Conservation (phyloP, 768 basidiomycete species). For the Gyrodon lividus region DNA sequence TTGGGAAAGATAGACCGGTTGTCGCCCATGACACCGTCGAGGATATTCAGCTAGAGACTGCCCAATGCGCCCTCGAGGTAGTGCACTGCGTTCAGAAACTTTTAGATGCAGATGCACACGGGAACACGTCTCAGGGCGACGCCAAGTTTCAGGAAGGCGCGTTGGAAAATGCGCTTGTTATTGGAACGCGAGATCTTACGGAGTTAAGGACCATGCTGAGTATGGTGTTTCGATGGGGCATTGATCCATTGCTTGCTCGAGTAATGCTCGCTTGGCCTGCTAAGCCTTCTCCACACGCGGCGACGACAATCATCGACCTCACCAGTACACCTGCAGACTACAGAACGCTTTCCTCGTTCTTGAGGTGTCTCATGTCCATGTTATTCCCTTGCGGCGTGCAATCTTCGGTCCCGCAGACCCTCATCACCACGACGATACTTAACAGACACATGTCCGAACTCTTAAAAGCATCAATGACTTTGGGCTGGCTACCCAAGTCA, state of each 20-base stretch:
- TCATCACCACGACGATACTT: slow-evolving; percentile 58
- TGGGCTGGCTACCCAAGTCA: slow-evolving; percentile 74
- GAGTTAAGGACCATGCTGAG: slow-evolving; percentile 63
- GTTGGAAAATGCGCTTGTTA: slow-evolving; percentile 17
- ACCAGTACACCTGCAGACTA: slow-evolving; percentile 44
- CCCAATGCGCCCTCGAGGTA: slow-evolving; percentile 51
- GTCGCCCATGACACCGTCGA: slow-evolving; percentile 30
- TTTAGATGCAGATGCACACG: slow-evolving; percentile 26
- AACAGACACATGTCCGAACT: slow-evolving; percentile 58
- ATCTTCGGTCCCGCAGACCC: slow-evolving; percentile 52
- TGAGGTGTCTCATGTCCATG: slow-evolving; percentile 44
- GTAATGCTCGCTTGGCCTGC: slow-evolving; percentile 42
- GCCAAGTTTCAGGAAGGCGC: neutral
- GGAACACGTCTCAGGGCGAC: neutral
- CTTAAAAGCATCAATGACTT: slow-evolving; percentile 54
- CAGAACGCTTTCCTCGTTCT: slow-evolving; percentile 40
- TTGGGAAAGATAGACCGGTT: slow-evolving; percentile 12
- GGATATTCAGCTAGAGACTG: slow-evolving; percentile 51
- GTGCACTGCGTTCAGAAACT: slow-evolving; percentile 48
- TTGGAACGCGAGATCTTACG: slow-evolving; percentile 68
- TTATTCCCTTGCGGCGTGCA: slow-evolving; percentile 54
- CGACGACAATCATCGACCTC: slow-evolving; percentile 45
- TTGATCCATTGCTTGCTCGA: slow-evolving; percentile 50
- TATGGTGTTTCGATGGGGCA: slow-evolving; percentile 71
- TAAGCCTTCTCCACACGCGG: slow-evolving; percentile 17